Evolutionary conservation across 345 rosid genomes (phyloP).

Genomic region (Pugionium dolabratum): DNA sequence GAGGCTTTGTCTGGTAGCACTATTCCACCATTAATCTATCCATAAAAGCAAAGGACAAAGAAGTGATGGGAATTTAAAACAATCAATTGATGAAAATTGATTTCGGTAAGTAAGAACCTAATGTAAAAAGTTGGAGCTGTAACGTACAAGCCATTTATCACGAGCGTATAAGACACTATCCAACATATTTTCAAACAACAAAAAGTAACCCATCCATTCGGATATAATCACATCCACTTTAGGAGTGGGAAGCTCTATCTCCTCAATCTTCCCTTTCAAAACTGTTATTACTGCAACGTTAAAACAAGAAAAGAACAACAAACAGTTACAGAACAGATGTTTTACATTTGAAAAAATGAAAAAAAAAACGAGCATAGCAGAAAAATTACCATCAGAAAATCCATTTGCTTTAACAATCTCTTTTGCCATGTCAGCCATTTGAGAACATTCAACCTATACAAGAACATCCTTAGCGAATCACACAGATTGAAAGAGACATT

Average conservation of each 20-base stretch:
- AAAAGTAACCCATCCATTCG: conserved; percentile 99
- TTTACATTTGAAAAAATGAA: not conserved
- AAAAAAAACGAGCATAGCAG: not conserved
- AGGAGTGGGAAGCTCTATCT: conserved; percentile 79
- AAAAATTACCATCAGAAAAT: conserved; percentile 63
- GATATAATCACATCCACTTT: conserved; percentile 97
- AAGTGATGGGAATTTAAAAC: not conserved
- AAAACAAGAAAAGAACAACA: not conserved
- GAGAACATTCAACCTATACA: conserved; percentile 84
- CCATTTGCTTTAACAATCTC: conserved; percentile 89
- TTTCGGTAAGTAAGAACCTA: conserved; percentile 15
- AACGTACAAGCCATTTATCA: conserved; percentile 97
- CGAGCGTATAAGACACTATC: conserved; percentile 89
- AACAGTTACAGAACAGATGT: not conserved
- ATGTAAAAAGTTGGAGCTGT: conserved; percentile 1
- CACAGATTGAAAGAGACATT: not conserved
- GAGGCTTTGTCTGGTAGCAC: conserved; percentile 95
- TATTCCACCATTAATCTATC: conserved; percentile 75
- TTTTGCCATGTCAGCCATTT: conserved; percentile 93
- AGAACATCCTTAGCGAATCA: conserved; percentile 10
- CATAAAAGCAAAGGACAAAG: conserved; percentile 8
- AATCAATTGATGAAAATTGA: not conserved
- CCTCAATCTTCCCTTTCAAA: conserved; percentile 96
- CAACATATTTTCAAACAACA: conserved; percentile 94
- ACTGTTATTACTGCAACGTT: conserved; percentile 74